phyloP scores from a whole-genome alignment of 192 early-diverging fungal species.

The Entophlyctis luteolus region DNA sequence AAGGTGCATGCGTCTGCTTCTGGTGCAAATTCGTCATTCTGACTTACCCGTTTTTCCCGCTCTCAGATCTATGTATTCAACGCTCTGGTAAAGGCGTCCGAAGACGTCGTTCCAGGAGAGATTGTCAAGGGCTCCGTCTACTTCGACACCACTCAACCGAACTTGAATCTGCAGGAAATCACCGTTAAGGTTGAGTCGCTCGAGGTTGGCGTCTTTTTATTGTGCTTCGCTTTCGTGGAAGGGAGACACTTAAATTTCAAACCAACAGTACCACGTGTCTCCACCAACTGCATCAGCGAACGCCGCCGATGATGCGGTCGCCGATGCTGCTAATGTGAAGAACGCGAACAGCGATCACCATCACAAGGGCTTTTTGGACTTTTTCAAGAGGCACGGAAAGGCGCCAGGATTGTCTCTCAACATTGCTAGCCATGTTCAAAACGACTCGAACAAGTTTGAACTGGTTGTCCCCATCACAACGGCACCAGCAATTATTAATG shows the following conservation, averaged over 20 bases:
- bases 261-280: not conserved
- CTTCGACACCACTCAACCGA: slow-evolving; percentile 9
- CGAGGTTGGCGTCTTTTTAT: not conserved
- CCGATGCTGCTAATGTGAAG: not conserved
- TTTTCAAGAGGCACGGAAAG: not conserved
- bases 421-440: not conserved
- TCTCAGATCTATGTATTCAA: not conserved
- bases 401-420: slow-evolving; percentile 1
- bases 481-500: not conserved
- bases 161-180: not conserved
- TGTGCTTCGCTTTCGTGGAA: not conserved
- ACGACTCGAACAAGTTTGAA: slow-evolving; percentile 11
- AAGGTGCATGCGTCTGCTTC: too few species aligned
- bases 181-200: not conserved
- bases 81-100: not conserved
- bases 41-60: too few species aligned
- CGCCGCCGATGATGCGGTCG: not conserved
- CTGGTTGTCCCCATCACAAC: not conserved
- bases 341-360: not conserved
- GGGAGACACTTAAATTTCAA: not conserved
- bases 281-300: not conserved
- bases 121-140: not conserved
- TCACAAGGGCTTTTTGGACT: not conserved
- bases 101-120: not conserved
- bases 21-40: too few species aligned